phyloP scores from a whole-genome alignment of 352 stramenopile species.

The Vaucheria bursata region DNA sequence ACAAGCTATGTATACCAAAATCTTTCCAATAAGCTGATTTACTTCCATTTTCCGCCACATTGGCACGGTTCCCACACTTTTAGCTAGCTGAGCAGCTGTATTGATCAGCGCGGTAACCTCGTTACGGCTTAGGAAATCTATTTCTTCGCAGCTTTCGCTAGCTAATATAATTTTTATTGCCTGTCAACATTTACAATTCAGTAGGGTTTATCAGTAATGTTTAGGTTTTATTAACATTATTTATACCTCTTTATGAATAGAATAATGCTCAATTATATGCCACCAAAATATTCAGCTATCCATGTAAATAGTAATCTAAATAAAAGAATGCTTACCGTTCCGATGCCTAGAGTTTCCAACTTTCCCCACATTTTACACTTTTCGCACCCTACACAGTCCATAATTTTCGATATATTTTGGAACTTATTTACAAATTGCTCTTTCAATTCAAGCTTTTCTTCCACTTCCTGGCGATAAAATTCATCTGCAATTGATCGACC shows the following conservation, averaged over 20 bases:
- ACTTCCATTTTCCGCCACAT: constrained; percentile 27
- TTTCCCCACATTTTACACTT: constrained; percentile 94
- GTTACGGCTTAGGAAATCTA: constrained; percentile 71
- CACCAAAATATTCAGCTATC: no score
- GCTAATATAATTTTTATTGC: constrained; percentile 90
- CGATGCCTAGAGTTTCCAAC: constrained; percentile 89
- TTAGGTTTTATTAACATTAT: no score
- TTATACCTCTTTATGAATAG: no score
- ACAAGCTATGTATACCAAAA: constrained; percentile 56
- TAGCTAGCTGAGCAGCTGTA: constrained; percentile 65
- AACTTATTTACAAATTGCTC: constrained; percentile 81
- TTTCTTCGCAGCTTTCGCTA: constrained; percentile 61
- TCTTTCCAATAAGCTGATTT: neutral
- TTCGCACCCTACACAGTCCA: constrained; percentile 98
- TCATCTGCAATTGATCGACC: neutral
- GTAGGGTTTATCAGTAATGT: no score
- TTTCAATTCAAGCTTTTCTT: constrained; percentile 26
- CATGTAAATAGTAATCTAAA: no score
- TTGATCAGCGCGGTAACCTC: constrained; percentile 96
- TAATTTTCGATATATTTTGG: constrained; percentile 92
- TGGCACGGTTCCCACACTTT: constrained; percentile 45
- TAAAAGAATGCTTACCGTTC: constrained; percentile 65
- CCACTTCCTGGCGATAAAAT: neutral
- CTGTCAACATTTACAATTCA: constrained; percentile 24
- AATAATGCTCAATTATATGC: no score